A percentile compares a stretch with the other conserved stretches of the same genome.
Evolutionary conservation across 73 alveolate species (phyloP).

Genomic region (Symbiodinium natans): DNA sequence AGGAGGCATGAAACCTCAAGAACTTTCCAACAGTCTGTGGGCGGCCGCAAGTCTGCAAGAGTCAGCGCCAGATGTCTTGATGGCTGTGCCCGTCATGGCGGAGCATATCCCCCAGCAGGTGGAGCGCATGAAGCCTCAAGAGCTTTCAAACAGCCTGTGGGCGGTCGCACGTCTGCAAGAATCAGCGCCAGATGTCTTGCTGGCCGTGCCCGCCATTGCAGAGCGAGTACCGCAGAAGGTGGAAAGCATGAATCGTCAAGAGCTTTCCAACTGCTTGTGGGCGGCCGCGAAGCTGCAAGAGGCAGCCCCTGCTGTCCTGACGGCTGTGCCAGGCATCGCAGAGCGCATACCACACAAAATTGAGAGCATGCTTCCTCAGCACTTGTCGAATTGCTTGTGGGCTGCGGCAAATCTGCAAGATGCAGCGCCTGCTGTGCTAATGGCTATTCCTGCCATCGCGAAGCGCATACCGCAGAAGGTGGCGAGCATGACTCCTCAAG

Average conservation of each 20-base stretch:
- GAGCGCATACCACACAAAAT: neutral
- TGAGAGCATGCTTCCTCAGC: neutral
- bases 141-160: constrained; percentile 16
- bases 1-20: neutral
- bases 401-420: constrained; percentile 39
- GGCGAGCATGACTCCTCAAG: neutral
- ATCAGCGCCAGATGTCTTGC: neutral
- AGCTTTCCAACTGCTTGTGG: neutral
- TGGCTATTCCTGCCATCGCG: neutral
- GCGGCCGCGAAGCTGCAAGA: neutral
- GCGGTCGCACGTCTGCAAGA: constrained; percentile 12
- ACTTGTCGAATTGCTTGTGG: constrained; percentile 26
- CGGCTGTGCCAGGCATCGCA: neutral
- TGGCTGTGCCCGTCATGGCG: neutral
- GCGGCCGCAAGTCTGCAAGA: neutral
- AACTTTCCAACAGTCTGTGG: neutral
- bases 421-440: constrained; percentile 19
- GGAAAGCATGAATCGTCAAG: constrained; percentile 11
- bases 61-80: neutral
- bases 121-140: neutral
- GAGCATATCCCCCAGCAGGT: neutral
- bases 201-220: neutral
- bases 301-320: neutral
- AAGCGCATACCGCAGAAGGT: neutral
- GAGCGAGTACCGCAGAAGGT: neutral